Percentiles rank a stretch among this genome's conserved stretches.
Evolutionary conservation across 2,329 filamentous ascomycete genomes (phyloP).

Genomic region (Penicillium sp.): DNA sequence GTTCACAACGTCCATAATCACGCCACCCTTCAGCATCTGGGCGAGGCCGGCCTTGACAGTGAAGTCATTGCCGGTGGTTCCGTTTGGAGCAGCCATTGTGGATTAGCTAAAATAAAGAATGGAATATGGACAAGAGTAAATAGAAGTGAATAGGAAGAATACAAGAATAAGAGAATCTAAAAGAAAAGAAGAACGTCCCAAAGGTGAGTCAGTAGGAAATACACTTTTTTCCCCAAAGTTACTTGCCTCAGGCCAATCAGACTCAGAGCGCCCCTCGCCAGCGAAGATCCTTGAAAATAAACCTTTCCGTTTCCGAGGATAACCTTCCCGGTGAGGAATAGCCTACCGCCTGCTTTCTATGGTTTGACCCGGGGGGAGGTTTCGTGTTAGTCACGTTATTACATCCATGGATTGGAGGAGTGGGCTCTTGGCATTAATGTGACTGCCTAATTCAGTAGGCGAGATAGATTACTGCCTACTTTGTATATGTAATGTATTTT

Average conservation of each 20-base stretch:
- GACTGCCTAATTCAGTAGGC: background rate
- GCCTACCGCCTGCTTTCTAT: slow-evolving; percentile 17
- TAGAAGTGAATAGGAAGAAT: slow-evolving; percentile 7
- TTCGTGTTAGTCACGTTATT: background rate
- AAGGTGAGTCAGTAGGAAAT: slow-evolving; percentile 26
- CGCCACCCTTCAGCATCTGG: slow-evolving; percentile 97
- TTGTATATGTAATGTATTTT: no score
- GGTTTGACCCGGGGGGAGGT: background rate
- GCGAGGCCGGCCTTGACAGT: slow-evolving; percentile 92
- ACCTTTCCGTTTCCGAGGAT: slow-evolving; percentile 14
- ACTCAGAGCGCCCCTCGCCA: slow-evolving; percentile 11
- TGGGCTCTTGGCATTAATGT: background rate
- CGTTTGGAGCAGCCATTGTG: slow-evolving; percentile 41
- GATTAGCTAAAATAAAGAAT: slow-evolving; percentile 5
- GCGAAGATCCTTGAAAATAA: background rate
- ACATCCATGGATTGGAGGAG: no score
- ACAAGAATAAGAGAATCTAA: background rate
- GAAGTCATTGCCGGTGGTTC: slow-evolving; percentile 59
- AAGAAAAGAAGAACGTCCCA: slow-evolving; percentile 1
- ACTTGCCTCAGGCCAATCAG: slow-evolving; percentile 17
- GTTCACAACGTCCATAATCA: slow-evolving; percentile 99
- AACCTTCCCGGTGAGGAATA: background rate
- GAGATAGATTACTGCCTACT: background rate
- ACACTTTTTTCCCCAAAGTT: slow-evolving; percentile 20
- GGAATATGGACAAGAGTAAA: slow-evolving; percentile 5